Evolutionary conservation across 352 stramenopile species (phyloP).

Genomic region (Pythium insidiosum): DNA sequence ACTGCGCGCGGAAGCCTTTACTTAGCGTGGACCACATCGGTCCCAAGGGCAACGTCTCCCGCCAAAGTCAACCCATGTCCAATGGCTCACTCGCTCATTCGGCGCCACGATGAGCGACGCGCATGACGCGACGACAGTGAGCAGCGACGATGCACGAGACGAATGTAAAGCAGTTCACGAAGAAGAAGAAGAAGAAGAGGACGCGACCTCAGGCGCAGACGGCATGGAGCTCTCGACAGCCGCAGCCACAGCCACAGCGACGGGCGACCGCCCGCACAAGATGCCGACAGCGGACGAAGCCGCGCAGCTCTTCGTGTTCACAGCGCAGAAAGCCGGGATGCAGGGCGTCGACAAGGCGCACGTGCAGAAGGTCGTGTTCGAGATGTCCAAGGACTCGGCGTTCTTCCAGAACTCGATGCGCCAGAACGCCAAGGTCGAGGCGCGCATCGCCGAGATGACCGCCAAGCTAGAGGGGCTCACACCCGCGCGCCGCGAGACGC

Average conservation of each 20-base stretch:
- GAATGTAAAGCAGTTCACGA: too few species aligned
- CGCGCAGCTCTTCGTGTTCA: slow-evolving; percentile 71
- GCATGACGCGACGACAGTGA: too few species aligned
- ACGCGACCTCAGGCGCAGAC: too few species aligned
- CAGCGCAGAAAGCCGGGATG: slow-evolving; percentile 85
- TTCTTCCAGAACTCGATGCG: slow-evolving; percentile 91
- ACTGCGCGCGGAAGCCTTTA: too few species aligned
- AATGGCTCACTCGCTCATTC: too few species aligned
- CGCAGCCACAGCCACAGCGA: not conserved
- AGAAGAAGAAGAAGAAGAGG: too few species aligned
- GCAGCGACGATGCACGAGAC: too few species aligned
- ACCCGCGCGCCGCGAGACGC: slow-evolving; percentile 12
- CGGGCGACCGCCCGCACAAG: not conserved
- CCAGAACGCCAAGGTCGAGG: slow-evolving; percentile 85
- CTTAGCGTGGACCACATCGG: too few species aligned
- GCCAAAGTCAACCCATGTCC: too few species aligned
- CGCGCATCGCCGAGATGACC: slow-evolving; percentile 69
- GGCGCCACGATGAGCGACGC: too few species aligned
- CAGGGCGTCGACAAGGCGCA: slow-evolving; percentile 79
- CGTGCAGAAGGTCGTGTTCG: slow-evolving; percentile 91
- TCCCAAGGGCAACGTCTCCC: too few species aligned
- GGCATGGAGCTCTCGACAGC: too few species aligned
- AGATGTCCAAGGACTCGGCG: slow-evolving; percentile 90
- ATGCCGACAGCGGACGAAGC: slow-evolving; percentile 5
- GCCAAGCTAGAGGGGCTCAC: slow-evolving; percentile 53